Evolutionary conservation across 768 basidiomycete genomes (phyloP), one percentile per base, ranked within the genome.

Genomic region (Calocera cornea): DNA sequence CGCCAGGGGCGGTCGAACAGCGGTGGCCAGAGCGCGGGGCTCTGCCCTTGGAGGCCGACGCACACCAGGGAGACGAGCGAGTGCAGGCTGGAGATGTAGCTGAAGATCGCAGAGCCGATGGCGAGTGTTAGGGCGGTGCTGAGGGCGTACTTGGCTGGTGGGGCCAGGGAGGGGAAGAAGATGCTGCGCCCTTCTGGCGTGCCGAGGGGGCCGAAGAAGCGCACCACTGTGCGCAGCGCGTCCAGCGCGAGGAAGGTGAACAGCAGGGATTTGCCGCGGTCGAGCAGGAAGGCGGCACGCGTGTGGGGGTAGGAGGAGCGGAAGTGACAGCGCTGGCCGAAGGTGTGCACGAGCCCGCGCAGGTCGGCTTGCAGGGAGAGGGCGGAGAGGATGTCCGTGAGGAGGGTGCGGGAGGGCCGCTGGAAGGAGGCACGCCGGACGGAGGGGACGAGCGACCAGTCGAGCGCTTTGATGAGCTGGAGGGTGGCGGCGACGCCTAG

Each of bases 161-260:
- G 74, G 12, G 84, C 78, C 2, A 89, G 80, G 60, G 76, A 64
- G 0, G 81, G 73, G 70, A 83, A 84, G 77, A 87, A 92, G 41
- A 92, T 89, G 68, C 82, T 81, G 31, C 90, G 88, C 29, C 90
- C 88, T 1, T 75, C 64, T 8, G 84, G 82, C 16, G 81, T 77
- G 40, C 86, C 86, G 34, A 90, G 82, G 2, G 83, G 86, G 0
- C 89, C 90, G 64, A 90, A 80, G 14, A 83, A 73, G 75, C 90
- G 90, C 69, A 92, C 71, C 49, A 78, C 41, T 0, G 86, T 82
- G 71, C 90, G 86, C 64, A 86, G 70, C 50, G 83, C 41, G 72
- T 92, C 90, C 38, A 90, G 75, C 1, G 83, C 65, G 17, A 90
- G 74, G 72, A 80, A 86, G 71, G 84, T 81, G 65, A 75, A 71